A percentile compares a stretch with the other conserved stretches of the same genome.
These are phyloP conservation scores for Rhodotorula glutinis DNA, from an alignment of 1,284 basidiomycete species.

Conservation along the genomic window DNA sequence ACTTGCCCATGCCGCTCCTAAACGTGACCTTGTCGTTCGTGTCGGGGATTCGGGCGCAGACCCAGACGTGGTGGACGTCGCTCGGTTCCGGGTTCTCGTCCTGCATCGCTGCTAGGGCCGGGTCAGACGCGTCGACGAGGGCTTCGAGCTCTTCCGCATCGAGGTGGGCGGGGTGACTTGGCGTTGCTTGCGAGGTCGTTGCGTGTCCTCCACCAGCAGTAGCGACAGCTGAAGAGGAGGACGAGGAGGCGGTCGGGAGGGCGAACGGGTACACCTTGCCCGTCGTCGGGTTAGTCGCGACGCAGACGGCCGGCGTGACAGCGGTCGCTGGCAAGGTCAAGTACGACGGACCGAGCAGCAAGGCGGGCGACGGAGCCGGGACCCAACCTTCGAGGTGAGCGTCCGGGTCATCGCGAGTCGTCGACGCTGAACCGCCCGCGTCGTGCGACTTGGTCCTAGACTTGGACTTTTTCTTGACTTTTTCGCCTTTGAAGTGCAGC, in stretches of 20 bases:
- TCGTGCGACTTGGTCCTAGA: constrained; percentile 52
- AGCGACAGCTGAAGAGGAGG: constrained; percentile 39
- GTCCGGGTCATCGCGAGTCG: constrained; percentile 39
- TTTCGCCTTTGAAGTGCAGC: constrained; percentile 74
- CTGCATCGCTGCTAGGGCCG: not conserved
- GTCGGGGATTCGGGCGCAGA: constrained; percentile 73
- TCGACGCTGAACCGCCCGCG: constrained; percentile 28
- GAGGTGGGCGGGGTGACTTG: constrained; percentile 38
- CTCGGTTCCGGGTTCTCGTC: constrained; percentile 55
- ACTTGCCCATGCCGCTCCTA: constrained; percentile 78
- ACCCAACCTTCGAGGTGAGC: constrained; percentile 61
- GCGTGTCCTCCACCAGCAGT: not conserved
- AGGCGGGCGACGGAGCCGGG: constrained; percentile 62
- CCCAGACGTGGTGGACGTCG: constrained; percentile 82
- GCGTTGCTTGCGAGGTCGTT: constrained; percentile 15
- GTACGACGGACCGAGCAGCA: constrained; percentile 79
- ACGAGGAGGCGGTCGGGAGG: constrained; percentile 54
- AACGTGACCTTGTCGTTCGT: constrained; percentile 70
- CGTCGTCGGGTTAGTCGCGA: constrained; percentile 74
- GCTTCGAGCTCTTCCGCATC: constrained; percentile 35
- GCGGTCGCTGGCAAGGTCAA: constrained; percentile 72
- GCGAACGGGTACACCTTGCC: constrained; percentile 60
- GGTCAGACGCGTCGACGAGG: constrained; percentile 24
- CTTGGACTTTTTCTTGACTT: constrained; percentile 71
- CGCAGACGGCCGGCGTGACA: constrained; percentile 58